Conservation (phyloP, 1,139 yeast genomes). For the Meyerozyma elateridarum region DNA sequence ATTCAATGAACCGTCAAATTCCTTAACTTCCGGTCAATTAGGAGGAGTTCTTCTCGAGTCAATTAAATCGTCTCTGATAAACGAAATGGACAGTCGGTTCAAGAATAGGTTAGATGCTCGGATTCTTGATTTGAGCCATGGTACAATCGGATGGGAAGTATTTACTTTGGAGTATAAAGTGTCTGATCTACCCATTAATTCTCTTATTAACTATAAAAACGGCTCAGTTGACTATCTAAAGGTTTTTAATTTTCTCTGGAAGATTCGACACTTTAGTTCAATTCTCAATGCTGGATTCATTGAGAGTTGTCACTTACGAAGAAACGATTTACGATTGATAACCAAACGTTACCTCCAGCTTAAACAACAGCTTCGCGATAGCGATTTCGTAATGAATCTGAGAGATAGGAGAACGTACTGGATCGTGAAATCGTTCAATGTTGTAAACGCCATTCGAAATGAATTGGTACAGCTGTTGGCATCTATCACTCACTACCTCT, state of each 20-base stretch:
- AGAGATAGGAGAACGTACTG: slow-evolving; percentile 23
- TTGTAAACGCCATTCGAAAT: slow-evolving; percentile 42
- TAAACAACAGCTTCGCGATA: slow-evolving; percentile 8
- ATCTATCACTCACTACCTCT: slow-evolving; percentile 38
- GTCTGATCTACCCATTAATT: slow-evolving; percentile 48
- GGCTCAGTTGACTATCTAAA: slow-evolving; percentile 48
- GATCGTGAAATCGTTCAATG: slow-evolving; percentile 31
- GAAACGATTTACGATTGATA: slow-evolving; percentile 27
- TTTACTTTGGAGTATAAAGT: slow-evolving; percentile 82
- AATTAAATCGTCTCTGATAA: slow-evolving; percentile 58
- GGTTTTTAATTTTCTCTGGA: slow-evolving; percentile 84
- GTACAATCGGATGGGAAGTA: slow-evolving; percentile 83
- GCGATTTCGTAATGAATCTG: slow-evolving; percentile 11
- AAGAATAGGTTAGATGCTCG: slow-evolving; percentile 69
- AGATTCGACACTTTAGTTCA: slow-evolving; percentile 50
- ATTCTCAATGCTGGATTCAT: slow-evolving; percentile 3
- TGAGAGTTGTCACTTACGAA: slow-evolving; percentile 23
- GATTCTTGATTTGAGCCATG: slow-evolving; percentile 58
- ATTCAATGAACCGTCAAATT: slow-evolving; percentile 57
- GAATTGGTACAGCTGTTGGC: slow-evolving; percentile 43
- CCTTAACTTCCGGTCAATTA: slow-evolving; percentile 61
- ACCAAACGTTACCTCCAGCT: slow-evolving; percentile 13
- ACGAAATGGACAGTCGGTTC: slow-evolving; percentile 26
- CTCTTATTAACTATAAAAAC: slow-evolving; percentile 12
- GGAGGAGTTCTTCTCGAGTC: slow-evolving; percentile 66